Base-by-base conservation (phyloP, 192 early-diverging fungal species). In the Funneliformis mosseae region DNA sequence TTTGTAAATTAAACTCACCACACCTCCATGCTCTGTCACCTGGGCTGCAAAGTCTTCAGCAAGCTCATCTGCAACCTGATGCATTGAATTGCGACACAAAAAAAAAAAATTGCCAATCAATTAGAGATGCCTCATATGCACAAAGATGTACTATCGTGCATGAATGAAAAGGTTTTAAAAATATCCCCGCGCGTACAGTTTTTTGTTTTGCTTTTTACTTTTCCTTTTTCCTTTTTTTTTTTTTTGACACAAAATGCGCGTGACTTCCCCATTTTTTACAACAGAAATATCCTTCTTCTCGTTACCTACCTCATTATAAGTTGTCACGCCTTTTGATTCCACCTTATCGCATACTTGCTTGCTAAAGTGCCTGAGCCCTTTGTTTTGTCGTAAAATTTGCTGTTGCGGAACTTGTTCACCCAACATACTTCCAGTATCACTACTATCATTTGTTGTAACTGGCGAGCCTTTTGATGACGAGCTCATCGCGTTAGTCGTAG, bases 281-380 rank as follows among this genome's bases (percentile, higher is more conserved):
- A n/a, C n/a, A n/a, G n/a, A n/a, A n/a, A n/a, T n/a, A n/a, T n/a
- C n/a, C n/a, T n/a, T n/a, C 9, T 38, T 14, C 25, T 33, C 33
- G 21, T 38, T 33, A 33, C 62, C 10, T 83, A 87, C 87, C 81
- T 90, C 90, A 77, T 93, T 90, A 76, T 92, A 92, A 8, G 89
- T 91, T 14, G 92, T 92, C 11, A 84, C 73, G 10, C 87, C 86
- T 83, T 90, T 90, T 46, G 83, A 72, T 64, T 87, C 83, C 38
- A 93, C 92, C 78, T 87, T 89, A 66, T 90, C 91, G 69, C 90
- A 91, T 25, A 93, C 89, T 68, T 86, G 85, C 61, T 85, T 83
- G 43, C 90, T 91, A 72, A 91, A 91, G 76, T 91, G 88, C 10
- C 90, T 83, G 42, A 93, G 80, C 18, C 91, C 91, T 79, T 90